Conservation (phyloP, 345 rosid genomes). For the Cochlearia excelsa region DNA sequence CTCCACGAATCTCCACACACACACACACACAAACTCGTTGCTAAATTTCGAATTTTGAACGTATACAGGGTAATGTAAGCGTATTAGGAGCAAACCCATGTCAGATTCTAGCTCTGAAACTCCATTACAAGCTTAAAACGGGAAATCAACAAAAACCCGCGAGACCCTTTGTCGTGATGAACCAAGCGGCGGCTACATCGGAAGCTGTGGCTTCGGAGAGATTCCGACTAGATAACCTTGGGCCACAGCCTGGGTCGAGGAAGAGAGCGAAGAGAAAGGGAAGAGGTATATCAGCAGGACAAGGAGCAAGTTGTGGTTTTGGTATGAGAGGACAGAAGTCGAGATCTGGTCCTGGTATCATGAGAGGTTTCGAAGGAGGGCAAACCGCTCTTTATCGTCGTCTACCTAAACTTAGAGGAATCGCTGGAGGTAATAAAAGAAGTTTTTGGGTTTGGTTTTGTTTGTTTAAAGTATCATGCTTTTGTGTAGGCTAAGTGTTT, state of each 20-base stretch:
- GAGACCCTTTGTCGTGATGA: conserved; percentile 34
- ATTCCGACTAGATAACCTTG: conserved; percentile 73
- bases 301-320: conserved; percentile 88
- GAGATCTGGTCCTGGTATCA: conserved; percentile 84
- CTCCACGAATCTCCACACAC: neutral
- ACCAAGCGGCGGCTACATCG: conserved; percentile 33
- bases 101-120: conserved; percentile 33
- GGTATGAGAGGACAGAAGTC: conserved; percentile 99
- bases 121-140: conserved; percentile 21
- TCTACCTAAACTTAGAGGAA: conserved; percentile 83
- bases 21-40: neutral
- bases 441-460: too few species aligned
- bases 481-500: conserved; percentile 24
- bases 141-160: conserved; percentile 16
- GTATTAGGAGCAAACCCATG: conserved; percentile 28
- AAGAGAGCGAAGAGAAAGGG: conserved; percentile 91
- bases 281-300: conserved; percentile 84
- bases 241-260: conserved; percentile 90
- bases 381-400: conserved; percentile 94
- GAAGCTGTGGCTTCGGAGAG: conserved; percentile 36
- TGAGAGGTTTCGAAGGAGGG: conserved; percentile 92
- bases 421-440: conserved; percentile 71
- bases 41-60: neutral
- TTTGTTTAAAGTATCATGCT: neutral
- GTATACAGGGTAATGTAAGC: conserved; percentile 42